Evolutionary conservation across 2,329 filamentous ascomycete genomes (phyloP), one percentile per base, ranked within the genome.

Genomic region (Verticillium dahliae): DNA sequence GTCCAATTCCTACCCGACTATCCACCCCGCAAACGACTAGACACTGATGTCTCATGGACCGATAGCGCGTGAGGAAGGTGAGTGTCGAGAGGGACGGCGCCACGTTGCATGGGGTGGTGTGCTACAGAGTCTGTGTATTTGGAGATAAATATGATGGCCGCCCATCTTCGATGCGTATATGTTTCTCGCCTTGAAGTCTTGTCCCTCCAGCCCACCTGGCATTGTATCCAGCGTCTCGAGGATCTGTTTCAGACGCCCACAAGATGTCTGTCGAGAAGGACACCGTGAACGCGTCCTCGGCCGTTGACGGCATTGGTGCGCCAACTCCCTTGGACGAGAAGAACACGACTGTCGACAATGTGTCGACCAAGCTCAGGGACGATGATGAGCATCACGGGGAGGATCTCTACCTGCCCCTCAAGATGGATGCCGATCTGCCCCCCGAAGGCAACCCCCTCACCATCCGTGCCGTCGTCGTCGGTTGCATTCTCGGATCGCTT

Each of bases 401-500:
- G 59, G 76, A 78, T 58, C 74, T 78, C 33, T 78, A 76, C 67
- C 65, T 69, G n/a, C 75, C 76, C 13, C 67, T 78, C 10, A 65
- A 70, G 60, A 73, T 76, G 72, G 73, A 76, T 34, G 66, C 69
- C 1, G 66, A 64, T 56, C 68, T 76, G 4, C 67, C 72, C 1
- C 77, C 80, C 59, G 77, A 81, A 65, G 68, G 74, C 13, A 73
- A 77, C 64, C 82, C 85, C 58, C 67, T 87, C 56, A 87, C 84
- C 7, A 67, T 82, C 38, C 80, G 85, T 55, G 83, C 85, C 15
- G 72, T 87, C 31, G 61, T 85, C 45, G 73, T 84, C 38, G 85
- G 85, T 56, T 78, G 82, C 60, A 68, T 82, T 52, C 79, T 85
- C 35, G 85, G 85, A 56, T 83, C 80, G 15, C 76, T 87, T 9